A percentile compares a stretch with the other conserved stretches of the same genome.
These are phyloP conservation scores for Botryotinia globosa DNA, from an alignment of 2,329 filamentous ascomycete species.

Conservation along the genomic window DNA sequence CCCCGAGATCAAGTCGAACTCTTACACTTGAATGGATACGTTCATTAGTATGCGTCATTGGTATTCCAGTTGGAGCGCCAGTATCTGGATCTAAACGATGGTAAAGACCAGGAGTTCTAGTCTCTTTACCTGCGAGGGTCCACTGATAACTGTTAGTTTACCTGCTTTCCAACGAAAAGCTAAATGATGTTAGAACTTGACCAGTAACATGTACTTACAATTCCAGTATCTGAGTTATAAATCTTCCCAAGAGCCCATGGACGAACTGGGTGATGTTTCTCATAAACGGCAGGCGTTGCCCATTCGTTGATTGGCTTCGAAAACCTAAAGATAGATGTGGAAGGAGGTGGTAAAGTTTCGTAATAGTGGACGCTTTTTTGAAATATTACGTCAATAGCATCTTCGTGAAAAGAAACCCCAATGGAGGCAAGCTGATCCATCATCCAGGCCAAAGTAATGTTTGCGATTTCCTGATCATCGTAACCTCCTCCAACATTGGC, in stretches of 20 bases:
- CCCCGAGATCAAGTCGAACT: conserved; percentile 38
- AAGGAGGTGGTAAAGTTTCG: conserved; percentile 27
- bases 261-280: conserved; percentile 45
- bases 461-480: conserved; percentile 47
- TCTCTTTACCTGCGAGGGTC: conserved; percentile 45
- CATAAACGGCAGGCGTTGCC: conserved; percentile 50
- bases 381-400: conserved; percentile 38
- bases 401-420: conserved; percentile 39
- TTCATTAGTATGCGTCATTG: conserved; percentile 42
- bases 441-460: conserved; percentile 51
- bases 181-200: conserved; percentile 30
- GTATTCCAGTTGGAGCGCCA: conserved; percentile 40
- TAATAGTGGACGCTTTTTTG: conserved; percentile 36
- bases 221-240: conserved; percentile 35
- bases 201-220: conserved; percentile 16
- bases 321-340: conserved; percentile 25
- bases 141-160: conserved; percentile 14
- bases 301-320: conserved; percentile 36
- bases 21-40: conserved; percentile 40
- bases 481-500: conserved; percentile 50
- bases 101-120: conserved; percentile 41
- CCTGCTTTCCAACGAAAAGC: background rate
- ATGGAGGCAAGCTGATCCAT: conserved; percentile 44
- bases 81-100: conserved; percentile 41
- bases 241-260: conserved; percentile 41